Base-by-base conservation (phyloP, 257 asterid genomes). In the Ligustrum vulgare region DNA sequence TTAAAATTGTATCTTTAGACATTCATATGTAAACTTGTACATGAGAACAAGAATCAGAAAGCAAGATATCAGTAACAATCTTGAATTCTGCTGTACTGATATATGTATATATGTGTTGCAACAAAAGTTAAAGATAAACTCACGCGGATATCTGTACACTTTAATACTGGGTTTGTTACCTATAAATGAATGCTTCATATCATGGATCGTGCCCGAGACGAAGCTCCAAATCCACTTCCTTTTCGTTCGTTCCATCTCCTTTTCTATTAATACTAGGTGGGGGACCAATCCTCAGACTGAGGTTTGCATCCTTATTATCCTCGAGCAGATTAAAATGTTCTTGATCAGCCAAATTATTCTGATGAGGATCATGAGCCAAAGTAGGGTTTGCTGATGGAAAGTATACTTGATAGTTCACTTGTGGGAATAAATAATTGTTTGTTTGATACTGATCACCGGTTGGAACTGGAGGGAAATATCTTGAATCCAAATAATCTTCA, bases 171-270 rank as follows among this genome's bases (percentile, higher is more conserved):
- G 13, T 15, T 41, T 54, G 6, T 11, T 25, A 60, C 67, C 67
- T 10, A 22, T 60, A 60, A 60, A 69, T 36, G 5, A 33, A 0
- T 33, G 4, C 70, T 32, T 70, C 62, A 23, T 28, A 28, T 70
- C 73, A 70, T 2, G 73, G 58, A 43, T 70, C 62, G 22, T 70
- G 58, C 22, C 86, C 86, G 10, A 83, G 82, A 33, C 84, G 86
- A 74, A 83, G 82, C 56, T 83, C 86, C 80, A 83, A 80, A 77
- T 83, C 86, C 77, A 83, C 60, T 67, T 80, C 84, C 67, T 65
- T 16, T 4, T 45, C n/a, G 31, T 37, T 39, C 43, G 6, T 34
- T 6, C 31, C 32, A 13, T 35, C 74, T 33, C 16, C 58, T 10
- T 72, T 69, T 1, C 11, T 34, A 56, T 75, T n/a, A n/a, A n/a